Base-by-base conservation (phyloP, 1,284 basidiomycete species). In the Cystobasidium slooffiae region DNA sequence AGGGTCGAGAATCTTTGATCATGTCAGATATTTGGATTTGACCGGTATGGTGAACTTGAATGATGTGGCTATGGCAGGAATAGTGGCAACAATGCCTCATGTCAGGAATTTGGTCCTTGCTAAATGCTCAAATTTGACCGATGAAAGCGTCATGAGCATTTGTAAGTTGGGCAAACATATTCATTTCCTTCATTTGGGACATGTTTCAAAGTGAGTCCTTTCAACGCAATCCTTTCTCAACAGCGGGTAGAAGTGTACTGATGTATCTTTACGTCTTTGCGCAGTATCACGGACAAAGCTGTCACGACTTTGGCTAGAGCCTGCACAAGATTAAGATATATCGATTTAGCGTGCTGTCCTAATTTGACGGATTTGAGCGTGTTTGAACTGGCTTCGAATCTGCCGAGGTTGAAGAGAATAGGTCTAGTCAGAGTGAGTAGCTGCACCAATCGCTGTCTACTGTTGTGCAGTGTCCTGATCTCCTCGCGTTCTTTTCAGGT, bases 111-210 rank as follows among this genome's bases (percentile, higher is more conserved):
- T 99, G 52, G 92, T 95, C 39, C 84, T 99, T 56, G 92, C 94
- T 67, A 99, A 98, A 83, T 99, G 97, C 81, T 83, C 85, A 3
- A 84, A 88, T 55, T 85, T 99, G 80, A 97, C 96, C 9, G 94
- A 99, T 83, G 87, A 87, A 68, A 87, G 91, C 2, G 87, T 98
- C 39, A 90, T 92, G 80, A 91, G 88, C 76, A 93, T 99, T 52
- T 91, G 92, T 80, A 87, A 86, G 80, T 86, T 99, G 18, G 96
- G 96, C 37, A 92, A 92, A 81, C 89, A 95, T 80, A 82, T 99
- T 46, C 97, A 99, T 83, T 94, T 97, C 81, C 86, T 99, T 51
- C 97, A 99, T 82, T 86, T 99, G 14, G 97, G 95, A 0, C 97
- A 99, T 84, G 91, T 93, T 62, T 83, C 86, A 43, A 86, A 80